Evolutionary conservation across 106 monocot species (phyloP).

Genomic region (Dactylorhiza incarnata): DNA sequence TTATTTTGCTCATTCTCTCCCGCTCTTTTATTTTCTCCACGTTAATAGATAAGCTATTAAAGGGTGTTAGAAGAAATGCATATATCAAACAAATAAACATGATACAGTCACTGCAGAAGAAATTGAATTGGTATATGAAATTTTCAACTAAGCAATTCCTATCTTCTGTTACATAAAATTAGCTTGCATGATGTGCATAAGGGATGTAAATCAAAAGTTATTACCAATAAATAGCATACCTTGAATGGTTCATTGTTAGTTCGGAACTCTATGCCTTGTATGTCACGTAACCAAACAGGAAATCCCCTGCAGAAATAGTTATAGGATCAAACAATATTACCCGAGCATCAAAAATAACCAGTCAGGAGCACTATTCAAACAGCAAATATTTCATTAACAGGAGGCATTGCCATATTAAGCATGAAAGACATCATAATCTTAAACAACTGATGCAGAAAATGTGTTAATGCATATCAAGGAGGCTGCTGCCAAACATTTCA

Average conservation of each 20-base stretch:
- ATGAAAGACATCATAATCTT: neutral
- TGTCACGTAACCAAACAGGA: slow-evolving; percentile 92
- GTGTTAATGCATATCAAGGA: neutral
- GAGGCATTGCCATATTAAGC: neutral
- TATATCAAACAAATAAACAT: neutral
- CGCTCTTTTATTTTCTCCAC: no score
- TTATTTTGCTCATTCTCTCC: no score
- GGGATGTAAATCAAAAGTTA: neutral
- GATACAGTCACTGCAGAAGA: neutral
- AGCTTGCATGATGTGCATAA: neutral
- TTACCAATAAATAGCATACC: slow-evolving; percentile 27
- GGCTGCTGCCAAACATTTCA: no score
- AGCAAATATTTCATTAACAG: neutral
- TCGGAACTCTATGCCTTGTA: slow-evolving; percentile 77
- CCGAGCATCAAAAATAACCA: no score
- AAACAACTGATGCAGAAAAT: neutral
- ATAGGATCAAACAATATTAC: slow-evolving; percentile 4
- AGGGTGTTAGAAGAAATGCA: neutral
- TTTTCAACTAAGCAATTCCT: neutral
- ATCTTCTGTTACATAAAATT: neutral
- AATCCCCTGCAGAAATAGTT: slow-evolving; percentile 50
- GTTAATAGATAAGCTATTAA: no score
- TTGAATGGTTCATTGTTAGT: slow-evolving; percentile 83
- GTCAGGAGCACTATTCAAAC: slow-evolving; percentile 3
- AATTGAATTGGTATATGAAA: neutral